Conservation (phyloP, 768 basidiomycete species). For the Rickenella mellea region DNA sequence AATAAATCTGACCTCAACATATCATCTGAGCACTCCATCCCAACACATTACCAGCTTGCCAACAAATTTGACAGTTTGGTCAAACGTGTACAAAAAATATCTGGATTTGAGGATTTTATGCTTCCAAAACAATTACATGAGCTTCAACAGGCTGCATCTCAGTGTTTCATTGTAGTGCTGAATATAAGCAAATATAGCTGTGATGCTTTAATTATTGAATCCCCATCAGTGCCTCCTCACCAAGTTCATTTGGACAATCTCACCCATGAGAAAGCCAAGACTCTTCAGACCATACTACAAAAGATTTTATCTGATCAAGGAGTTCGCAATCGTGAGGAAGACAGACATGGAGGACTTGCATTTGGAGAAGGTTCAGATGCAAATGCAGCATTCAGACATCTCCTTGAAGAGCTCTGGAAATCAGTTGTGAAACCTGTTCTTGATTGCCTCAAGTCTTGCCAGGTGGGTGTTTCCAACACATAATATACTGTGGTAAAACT, state of each 20-base stretch:
- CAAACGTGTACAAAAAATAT: conserved; percentile 19
- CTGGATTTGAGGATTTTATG: conserved; percentile 25
- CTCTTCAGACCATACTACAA: too few species aligned
- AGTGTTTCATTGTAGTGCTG: conserved; percentile 29
- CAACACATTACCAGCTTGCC: conserved; percentile 6
- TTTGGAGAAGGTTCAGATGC: conserved; percentile 7
- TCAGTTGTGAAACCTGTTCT: conserved; percentile 4
- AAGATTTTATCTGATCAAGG: conserved; percentile 25
- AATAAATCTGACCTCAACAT: too few species aligned
- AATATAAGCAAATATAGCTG: conserved; percentile 22
- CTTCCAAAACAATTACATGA: conserved; percentile 12
- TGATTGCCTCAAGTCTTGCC: conserved; percentile 4
- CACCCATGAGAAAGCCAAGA: too few species aligned
- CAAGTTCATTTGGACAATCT: too few species aligned
- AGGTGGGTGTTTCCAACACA: neutral
- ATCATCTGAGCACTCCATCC: too few species aligned
- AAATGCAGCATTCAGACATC: conserved; percentile 16
- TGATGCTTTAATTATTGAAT: conserved; percentile 28
- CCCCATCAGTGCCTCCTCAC: too few species aligned
- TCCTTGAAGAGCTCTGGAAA: conserved; percentile 3
- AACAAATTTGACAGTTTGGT: conserved; percentile 8
- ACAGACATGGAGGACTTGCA: neutral
- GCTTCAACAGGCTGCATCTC: conserved; percentile 17
- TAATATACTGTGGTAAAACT: too few species aligned
- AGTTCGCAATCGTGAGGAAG: neutral